A percentile compares a stretch with the other conserved stretches of the same genome.
These are phyloP conservation scores for Lactarius hengduanensis DNA, from an alignment of 768 basidiomycete genomes.

Conservation along the genomic window DNA sequence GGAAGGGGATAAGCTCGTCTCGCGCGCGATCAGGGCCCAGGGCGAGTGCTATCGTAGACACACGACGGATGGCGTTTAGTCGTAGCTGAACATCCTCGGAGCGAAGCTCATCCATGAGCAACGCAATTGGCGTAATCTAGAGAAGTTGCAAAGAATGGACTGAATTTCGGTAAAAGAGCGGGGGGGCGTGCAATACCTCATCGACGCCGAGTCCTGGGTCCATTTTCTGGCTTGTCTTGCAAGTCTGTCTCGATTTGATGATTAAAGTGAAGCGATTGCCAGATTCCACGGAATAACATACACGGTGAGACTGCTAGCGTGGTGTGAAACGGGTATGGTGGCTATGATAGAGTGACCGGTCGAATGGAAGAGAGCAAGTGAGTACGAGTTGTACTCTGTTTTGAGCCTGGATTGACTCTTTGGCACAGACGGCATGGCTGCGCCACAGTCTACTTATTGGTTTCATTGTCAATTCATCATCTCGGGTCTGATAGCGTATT, in stretches of 20 bases:
- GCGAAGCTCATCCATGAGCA: conserved; percentile 96
- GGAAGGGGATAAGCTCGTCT: conserved; percentile 93
- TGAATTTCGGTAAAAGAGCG: conserved; percentile 11
- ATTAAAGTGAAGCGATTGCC: not conserved
- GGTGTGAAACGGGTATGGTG: conserved; percentile 18
- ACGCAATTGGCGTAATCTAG: conserved; percentile 90
- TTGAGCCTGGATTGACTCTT: conserved; percentile 7
- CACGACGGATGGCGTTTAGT: conserved; percentile 93
- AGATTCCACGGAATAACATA: conserved; percentile 7
- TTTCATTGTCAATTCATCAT: not conserved
- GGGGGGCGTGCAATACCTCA: conserved; percentile 51
- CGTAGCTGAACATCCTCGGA: conserved; percentile 97
- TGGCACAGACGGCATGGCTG: not conserved
- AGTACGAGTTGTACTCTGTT: conserved; percentile 13
- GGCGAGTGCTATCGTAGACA: conserved; percentile 97
- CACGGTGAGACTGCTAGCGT: conserved; percentile 2
- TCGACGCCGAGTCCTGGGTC: conserved; percentile 56
- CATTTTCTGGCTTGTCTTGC: conserved; percentile 14
- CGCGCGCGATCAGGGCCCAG: conserved; percentile 93
- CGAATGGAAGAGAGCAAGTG: conserved; percentile 5
- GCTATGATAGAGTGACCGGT: conserved; percentile 6
- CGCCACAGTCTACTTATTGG: conserved; percentile 13
- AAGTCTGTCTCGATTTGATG: conserved; percentile 4
- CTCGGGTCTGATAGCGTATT: not conserved
- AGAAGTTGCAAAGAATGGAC: not conserved